phyloP scores from a whole-genome alignment of 108 stramenopile genomes.

The Nannochloropsis gaditana region DNA sequence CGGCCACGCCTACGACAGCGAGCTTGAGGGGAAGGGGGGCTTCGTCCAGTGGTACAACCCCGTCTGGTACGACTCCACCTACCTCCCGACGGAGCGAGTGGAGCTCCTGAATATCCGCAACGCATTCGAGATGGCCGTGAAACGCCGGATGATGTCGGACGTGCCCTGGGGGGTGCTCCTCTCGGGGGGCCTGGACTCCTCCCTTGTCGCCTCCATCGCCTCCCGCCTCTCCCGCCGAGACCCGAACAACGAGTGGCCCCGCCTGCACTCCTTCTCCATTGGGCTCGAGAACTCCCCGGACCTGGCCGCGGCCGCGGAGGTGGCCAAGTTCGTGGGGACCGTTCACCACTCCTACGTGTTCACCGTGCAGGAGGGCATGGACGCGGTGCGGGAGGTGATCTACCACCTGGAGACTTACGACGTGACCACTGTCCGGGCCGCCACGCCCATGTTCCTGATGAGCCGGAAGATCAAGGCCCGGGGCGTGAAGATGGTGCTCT shows the following conservation, averaged over 20 bases:
- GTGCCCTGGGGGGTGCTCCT: constrained; percentile 98
- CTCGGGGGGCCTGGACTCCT: constrained; percentile 91
- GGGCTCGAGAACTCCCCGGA: constrained; percentile 86
- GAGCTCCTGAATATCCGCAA: constrained; percentile 59
- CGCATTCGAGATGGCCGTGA: constrained; percentile 84
- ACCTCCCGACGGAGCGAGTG: constrained; percentile 40
- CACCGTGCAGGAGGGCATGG: constrained; percentile 91
- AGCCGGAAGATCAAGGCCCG: constrained; percentile 95
- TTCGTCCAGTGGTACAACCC: constrained; percentile 88
- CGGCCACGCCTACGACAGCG: constrained; percentile 82
- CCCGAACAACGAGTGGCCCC: constrained; percentile 64
- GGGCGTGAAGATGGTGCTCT: constrained; percentile 99
- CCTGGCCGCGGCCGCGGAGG: constrained; percentile 82
- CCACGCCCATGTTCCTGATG: constrained; percentile 98
- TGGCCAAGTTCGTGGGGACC: constrained; percentile 88
- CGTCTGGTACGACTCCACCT: constrained; percentile 57
- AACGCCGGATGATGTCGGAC: constrained; percentile 94
- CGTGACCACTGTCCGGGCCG: constrained; percentile 90
- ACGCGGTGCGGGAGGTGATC: constrained; percentile 90
- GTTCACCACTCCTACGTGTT: constrained; percentile 93
- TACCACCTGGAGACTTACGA: constrained; percentile 92
- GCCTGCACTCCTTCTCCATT: constrained; percentile 92
- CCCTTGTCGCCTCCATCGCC: constrained; percentile 87
- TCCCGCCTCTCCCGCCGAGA: constrained; percentile 55
- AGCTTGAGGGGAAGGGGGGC: constrained; percentile 57